phyloP scores from a whole-genome alignment of 768 basidiomycete species.

The Fomitopsis serialis region DNA sequence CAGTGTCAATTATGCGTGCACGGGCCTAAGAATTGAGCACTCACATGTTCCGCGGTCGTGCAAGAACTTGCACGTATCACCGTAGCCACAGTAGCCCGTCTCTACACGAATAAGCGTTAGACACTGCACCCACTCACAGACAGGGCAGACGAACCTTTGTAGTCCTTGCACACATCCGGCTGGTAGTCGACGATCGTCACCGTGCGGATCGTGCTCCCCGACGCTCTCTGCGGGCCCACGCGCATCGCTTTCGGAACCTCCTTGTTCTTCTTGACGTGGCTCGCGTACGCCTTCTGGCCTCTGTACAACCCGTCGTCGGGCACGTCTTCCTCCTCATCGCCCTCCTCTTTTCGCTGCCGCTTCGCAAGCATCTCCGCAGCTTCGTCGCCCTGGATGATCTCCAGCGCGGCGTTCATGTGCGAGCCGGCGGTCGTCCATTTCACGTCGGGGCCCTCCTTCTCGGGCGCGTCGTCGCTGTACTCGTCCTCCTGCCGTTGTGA shows the following conservation, averaged over 20 bases:
- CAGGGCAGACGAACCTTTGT: conserved; percentile 87
- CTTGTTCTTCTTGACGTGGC: conserved; percentile 75
- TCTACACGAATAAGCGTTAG: conserved; percentile 41
- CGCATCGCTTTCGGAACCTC: conserved; percentile 87
- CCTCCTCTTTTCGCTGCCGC: conserved; percentile 44
- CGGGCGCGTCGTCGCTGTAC: conserved; percentile 49
- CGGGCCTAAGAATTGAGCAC: conserved; percentile 25
- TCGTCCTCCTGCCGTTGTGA: conserved; percentile 43
- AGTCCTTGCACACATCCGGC: conserved; percentile 99
- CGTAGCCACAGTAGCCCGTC: conserved; percentile 98
- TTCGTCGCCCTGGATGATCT: conserved; percentile 81
- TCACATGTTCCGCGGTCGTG: conserved; percentile 94
- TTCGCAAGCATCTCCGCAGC: conserved; percentile 73
- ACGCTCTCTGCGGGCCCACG: conserved; percentile 72
- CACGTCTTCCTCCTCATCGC: conserved; percentile 51
- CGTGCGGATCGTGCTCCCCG: conserved; percentile 75
- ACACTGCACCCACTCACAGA: too few species aligned
- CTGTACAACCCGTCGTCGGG: conserved; percentile 84
- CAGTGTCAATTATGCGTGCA: conserved; percentile 4
- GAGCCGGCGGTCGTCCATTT: conserved; percentile 77
- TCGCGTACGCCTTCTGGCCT: conserved; percentile 78
- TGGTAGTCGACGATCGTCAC: conserved; percentile 97
- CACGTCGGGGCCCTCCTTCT: conserved; percentile 51
- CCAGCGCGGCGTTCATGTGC: conserved; percentile 64
- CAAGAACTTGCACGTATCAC: conserved; percentile 98